A percentile compares a stretch with the other conserved stretches of the same genome.
These are phyloP conservation scores for Meyerozyma athensensis DNA, from an alignment of 1,139 yeast species.

Conservation along the genomic window DNA sequence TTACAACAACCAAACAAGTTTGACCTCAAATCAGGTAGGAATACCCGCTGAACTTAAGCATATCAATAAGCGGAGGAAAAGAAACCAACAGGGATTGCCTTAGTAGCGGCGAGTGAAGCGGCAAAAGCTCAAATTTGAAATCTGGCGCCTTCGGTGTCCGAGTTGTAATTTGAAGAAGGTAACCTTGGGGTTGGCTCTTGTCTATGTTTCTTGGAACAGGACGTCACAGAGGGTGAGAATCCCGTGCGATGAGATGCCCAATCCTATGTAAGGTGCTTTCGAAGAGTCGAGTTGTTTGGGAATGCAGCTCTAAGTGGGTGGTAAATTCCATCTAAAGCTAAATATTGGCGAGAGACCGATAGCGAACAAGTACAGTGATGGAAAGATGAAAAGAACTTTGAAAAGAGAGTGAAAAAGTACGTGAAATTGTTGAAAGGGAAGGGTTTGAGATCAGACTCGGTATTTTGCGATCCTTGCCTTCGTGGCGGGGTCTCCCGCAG, in stretches of 20 bases:
- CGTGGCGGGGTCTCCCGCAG: conserved; percentile 19
- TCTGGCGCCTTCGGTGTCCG: conserved; percentile 27
- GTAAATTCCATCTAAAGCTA: conserved; percentile 34
- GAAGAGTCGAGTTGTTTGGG: conserved; percentile 29
- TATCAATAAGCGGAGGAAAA: conserved; percentile 35
- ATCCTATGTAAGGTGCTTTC: conserved; percentile 22
- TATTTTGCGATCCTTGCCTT: conserved; percentile 16
- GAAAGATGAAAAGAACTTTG: too few relatives aligned
- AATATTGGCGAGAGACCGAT: conserved; percentile 37
- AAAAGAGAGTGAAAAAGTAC: conserved; percentile 33
- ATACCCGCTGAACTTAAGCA: conserved; percentile 34
- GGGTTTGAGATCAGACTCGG: conserved; percentile 26
- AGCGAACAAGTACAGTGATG: conserved; percentile 38
- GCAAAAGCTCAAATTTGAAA: conserved; percentile 31
- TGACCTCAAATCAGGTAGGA: conserved; percentile 31
- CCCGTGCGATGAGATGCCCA: conserved; percentile 23
- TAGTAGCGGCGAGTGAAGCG: conserved; percentile 37
- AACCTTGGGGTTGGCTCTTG: conserved; percentile 12
- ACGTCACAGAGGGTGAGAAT: conserved; percentile 33
- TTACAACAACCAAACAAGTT: too few relatives aligned
- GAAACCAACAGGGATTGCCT: conserved; percentile 35
- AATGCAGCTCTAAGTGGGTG: conserved; percentile 34
- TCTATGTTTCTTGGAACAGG: conserved; percentile 28
- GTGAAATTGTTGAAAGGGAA: conserved; percentile 33
- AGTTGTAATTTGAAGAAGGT: conserved; percentile 30